Percentiles rank a stretch among this genome's conserved stretches.
These are phyloP conservation scores for Claviceps sp. DNA, from an alignment of 2,329 filamentous ascomycete genomes.

Conservation along the genomic window DNA sequence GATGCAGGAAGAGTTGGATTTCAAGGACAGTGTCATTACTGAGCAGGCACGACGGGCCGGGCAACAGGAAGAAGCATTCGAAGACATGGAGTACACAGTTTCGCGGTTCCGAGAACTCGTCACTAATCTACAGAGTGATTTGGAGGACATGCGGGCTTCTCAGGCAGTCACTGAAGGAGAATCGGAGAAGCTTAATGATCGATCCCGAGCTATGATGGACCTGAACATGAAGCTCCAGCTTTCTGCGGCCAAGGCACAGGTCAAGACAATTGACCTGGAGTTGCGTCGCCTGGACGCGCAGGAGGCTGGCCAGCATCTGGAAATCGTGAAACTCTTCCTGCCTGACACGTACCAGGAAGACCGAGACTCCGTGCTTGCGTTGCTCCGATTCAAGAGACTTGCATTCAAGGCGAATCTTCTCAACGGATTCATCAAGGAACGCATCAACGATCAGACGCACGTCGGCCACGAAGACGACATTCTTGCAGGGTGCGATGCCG, in stretches of 20 bases:
- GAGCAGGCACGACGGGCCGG: slow-evolving; percentile 62
- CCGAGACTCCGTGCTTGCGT: slow-evolving; percentile 72
- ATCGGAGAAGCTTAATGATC: slow-evolving; percentile 76
- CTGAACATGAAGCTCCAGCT: slow-evolving; percentile 88
- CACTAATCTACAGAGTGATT: slow-evolving; percentile 67
- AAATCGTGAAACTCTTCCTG: slow-evolving; percentile 79
- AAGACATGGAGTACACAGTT: slow-evolving; percentile 83
- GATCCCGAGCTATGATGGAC: slow-evolving; percentile 90
- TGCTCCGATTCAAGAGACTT: slow-evolving; percentile 77
- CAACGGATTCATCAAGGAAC: slow-evolving; percentile 65
- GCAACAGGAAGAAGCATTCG: slow-evolving; percentile 66
- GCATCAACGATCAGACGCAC: slow-evolving; percentile 53
- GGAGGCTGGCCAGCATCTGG: slow-evolving; percentile 76
- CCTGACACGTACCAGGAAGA: slow-evolving; percentile 73
- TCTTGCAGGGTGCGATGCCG: slow-evolving; percentile 65
- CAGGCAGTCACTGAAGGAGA: slow-evolving; percentile 88
- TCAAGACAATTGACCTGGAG: slow-evolving; percentile 89
- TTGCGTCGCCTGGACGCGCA: slow-evolving; percentile 76
- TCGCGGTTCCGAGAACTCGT: slow-evolving; percentile 83
- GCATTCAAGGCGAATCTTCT: slow-evolving; percentile 78
- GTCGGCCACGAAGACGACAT: slow-evolving; percentile 63
- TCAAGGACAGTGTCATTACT: slow-evolving; percentile 70
- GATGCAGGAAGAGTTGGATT: slow-evolving; percentile 84
- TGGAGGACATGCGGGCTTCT: slow-evolving; percentile 85
- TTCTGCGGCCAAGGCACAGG: slow-evolving; percentile 80